phyloP scores from a whole-genome alignment of 1,284 basidiomycete species.

The Cutaneotrichosporon dermatis region DNA sequence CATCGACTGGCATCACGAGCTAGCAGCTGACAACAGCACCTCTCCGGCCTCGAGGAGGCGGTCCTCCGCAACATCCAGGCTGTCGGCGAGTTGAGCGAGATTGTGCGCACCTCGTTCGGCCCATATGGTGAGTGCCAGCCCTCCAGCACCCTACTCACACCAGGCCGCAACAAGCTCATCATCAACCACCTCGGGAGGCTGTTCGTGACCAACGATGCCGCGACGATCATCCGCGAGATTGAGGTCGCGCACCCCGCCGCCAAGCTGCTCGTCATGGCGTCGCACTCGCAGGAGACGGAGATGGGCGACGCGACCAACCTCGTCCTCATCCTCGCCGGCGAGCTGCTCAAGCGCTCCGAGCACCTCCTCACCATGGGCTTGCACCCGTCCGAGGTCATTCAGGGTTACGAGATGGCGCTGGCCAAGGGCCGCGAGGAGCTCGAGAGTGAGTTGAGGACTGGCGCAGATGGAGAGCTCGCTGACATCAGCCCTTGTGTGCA shows the following conservation, averaged over 20 bases:
- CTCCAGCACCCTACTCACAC: not conserved
- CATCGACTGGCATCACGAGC: too few relatives aligned
- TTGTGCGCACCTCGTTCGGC: conserved; percentile 92
- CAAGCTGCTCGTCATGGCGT: conserved; percentile 95
- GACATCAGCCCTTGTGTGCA: conserved; percentile 43
- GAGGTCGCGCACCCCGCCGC: conserved; percentile 98
- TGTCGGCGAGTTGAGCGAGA: conserved; percentile 86
- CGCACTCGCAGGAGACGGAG: conserved; percentile 94
- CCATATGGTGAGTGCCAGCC: conserved; percentile 71
- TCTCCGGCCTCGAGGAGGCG: conserved; percentile 87
- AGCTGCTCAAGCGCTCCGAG: conserved; percentile 91
- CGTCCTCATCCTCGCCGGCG: conserved; percentile 92
- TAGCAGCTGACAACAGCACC: conserved; percentile 56
- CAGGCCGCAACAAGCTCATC: conserved; percentile 89
- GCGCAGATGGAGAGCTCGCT: not conserved
- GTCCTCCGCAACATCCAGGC: conserved; percentile 94
- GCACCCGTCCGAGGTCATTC: conserved; percentile 89
- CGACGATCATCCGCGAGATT: conserved; percentile 96
- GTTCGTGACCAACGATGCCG: conserved; percentile 98
- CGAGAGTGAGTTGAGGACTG: conserved; percentile 63
- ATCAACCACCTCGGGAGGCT: conserved; percentile 94
- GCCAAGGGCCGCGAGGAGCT: conserved; percentile 80
- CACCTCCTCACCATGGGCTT: conserved; percentile 91
- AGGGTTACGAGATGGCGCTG: conserved; percentile 93
- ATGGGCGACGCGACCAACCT: conserved; percentile 98